Conservation (phyloP, 164 flowering plant genomes). For the Kingdonia uniflora region DNA sequence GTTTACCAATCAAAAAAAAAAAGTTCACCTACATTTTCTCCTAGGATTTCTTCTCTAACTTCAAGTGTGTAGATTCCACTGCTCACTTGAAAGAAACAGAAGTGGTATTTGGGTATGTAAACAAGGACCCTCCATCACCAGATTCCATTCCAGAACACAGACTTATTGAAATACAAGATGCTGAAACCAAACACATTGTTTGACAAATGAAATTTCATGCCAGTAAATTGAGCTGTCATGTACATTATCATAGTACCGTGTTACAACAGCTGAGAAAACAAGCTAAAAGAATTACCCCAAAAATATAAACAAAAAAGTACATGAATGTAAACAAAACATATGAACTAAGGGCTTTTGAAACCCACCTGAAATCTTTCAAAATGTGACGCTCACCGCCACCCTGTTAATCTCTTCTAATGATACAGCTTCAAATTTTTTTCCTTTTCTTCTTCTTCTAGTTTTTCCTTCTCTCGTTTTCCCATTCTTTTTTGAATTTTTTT, state of each 20-base stretch:
- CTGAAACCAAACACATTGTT: not conserved
- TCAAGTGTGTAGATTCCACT: too few species aligned
- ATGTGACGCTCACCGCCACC: conserved; percentile 18
- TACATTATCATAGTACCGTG: too few species aligned
- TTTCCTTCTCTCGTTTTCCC: not conserved
- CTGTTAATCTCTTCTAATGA: conserved; percentile 6
- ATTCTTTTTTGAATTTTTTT: conserved; percentile 5
- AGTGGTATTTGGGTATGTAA: too few species aligned
- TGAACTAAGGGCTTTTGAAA: not conserved
- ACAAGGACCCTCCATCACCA: too few species aligned
- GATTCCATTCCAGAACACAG: too few species aligned
- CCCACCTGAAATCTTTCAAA: conserved; percentile 20
- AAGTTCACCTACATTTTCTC: too few species aligned
- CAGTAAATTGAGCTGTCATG: not conserved
- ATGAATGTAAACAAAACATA: conserved; percentile 18
- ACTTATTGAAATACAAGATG: not conserved
- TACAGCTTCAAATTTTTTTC: conserved; percentile 12
- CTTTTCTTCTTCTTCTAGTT: not conserved
- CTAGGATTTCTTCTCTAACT: too few species aligned
- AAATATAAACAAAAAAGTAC: conserved; percentile 10
- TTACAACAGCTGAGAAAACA: too few species aligned
- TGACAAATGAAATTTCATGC: not conserved
- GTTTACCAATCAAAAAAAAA: too few species aligned
- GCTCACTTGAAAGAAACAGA: too few species aligned
- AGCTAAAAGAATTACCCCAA: too few species aligned